phyloP scores from a whole-genome alignment of 495 filamentous ascomycete genomes.

The Daldinia bambusicola region DNA sequence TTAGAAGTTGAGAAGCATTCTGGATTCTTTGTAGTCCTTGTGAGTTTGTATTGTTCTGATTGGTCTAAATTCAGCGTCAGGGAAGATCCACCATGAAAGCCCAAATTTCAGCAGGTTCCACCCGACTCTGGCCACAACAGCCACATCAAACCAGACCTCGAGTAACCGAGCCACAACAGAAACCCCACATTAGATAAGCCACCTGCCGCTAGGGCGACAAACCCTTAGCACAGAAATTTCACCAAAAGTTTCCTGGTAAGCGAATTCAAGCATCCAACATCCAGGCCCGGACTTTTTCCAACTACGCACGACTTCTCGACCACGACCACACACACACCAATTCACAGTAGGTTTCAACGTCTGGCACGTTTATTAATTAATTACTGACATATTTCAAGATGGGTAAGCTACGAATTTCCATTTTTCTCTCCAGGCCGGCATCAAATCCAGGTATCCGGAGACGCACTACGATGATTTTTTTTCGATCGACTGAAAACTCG shows the following conservation, averaged over 20 bases:
- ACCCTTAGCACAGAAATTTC: conserved; percentile 51
- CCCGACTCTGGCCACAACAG: not conserved
- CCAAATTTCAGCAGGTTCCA: not conserved
- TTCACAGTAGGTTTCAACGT: conserved; percentile 55
- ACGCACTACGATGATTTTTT: conserved; percentile 10
- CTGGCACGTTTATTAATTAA: conserved; percentile 15
- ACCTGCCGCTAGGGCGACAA: conserved; percentile 48
- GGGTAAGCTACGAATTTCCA: conserved; percentile 56
- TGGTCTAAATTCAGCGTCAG: conserved; percentile 4
- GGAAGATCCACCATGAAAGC: not conserved
- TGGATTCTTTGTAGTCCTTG: conserved; percentile 22
- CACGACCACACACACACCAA: conserved; percentile 45
- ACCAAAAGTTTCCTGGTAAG: conserved; percentile 45
- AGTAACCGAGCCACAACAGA: not conserved
- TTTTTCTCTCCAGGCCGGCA: conserved; percentile 23
- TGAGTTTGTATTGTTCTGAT: conserved; percentile 16
- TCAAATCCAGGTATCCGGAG: not conserved
- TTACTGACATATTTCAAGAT: conserved; percentile 55
- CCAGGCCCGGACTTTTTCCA: conserved; percentile 39
- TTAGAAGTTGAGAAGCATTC: conserved; percentile 2
- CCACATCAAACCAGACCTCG: no score
- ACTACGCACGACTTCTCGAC: conserved; percentile 38
- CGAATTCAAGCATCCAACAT: conserved; percentile 44
- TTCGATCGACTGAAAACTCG: conserved; percentile 17
- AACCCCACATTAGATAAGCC: conserved; percentile 19